Evolutionary conservation across 371 early-diverging fungal genomes (phyloP), one percentile per base, ranked within the genome.

Genomic region (Rhizopus microsporus): DNA sequence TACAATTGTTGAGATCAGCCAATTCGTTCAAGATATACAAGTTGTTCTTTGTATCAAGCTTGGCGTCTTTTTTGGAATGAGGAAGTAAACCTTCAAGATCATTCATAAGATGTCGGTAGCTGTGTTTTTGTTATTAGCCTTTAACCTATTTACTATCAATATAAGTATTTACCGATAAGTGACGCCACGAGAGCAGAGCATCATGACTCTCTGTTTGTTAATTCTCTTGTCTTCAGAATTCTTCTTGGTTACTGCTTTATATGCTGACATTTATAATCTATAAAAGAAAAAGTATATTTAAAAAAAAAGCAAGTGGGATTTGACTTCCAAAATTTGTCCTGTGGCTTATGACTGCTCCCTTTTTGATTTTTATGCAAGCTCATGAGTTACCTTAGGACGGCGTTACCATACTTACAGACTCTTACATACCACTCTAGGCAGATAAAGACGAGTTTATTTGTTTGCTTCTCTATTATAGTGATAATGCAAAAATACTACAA

Each of bases 1-100:
- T 97, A 84, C 99, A 97, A 80, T 94, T 94, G 82, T 92, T 93
- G 51, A 97, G 84, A 59, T 97, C 96, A 8, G 95, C 93, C 42
- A 98, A 80, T 77, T 97, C 99, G 69, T 97, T 97, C 50, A 98
- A 72, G 35, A 92, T 67, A n/a, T 85, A 75, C 55, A 96, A 87
- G 60, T 94, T 89, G 67, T 81, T 82, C 71, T 97, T 97, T 38
- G 93, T 83, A 77, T 97, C 97, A 29, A 97, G 79, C 72, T 98
- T 98, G 56, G 84, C 77, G 60, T 93, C 94, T 72, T 95, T 94
- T 75, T 97, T 96, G 49, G 91, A 81, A 67, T 98, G 98, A 43
- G 98, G 98, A 64, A 97, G 73, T 30, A 98, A 75, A 13, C 83
- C 76, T 54, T 86, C 83, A 57, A 97, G 79, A 77, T 97, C 99